These are phyloP conservation scores for Saccharum spontaneum DNA, from an alignment of 176 grass and related monocot species.

Conservation along the genomic window DNA sequence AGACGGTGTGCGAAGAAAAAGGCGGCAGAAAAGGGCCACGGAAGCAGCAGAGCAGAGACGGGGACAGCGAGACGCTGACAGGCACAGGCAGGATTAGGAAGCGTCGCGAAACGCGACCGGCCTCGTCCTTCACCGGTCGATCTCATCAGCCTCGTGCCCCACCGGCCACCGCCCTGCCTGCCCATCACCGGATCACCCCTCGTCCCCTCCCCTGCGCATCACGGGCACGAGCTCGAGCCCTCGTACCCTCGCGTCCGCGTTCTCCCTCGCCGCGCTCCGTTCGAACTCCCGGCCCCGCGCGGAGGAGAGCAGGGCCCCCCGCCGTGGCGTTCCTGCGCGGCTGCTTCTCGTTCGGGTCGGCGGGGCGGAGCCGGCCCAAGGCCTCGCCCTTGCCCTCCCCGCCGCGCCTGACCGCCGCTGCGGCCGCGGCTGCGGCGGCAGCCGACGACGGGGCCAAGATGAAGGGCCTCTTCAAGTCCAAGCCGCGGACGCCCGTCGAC, in stretches of 20 bases:
- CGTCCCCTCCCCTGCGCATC: conserved; percentile 6
- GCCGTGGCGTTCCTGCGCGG: conserved; percentile 50
- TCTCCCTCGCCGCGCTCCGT: neutral
- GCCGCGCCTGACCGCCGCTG: conserved; percentile 24
- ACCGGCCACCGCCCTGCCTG: neutral
- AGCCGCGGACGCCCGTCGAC: conserved; percentile 76
- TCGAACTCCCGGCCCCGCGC: neutral
- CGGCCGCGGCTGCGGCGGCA: conserved; percentile 7
- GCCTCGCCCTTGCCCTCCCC: conserved; percentile 49
- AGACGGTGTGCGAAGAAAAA: neutral
- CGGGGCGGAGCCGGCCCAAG: conserved; percentile 42
- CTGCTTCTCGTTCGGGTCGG: conserved; percentile 61
- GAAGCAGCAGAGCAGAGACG: neutral
- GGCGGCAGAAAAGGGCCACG: neutral
- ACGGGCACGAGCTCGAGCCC: neutral
- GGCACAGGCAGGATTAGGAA: conserved; percentile 23
- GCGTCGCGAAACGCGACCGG: conserved; percentile 40
- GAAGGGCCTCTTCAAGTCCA: conserved; percentile 96
- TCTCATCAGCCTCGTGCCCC: conserved; percentile 3
- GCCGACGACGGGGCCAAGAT: conserved; percentile 57
- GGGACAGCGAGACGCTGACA: conserved; percentile 9
- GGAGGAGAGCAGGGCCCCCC: conserved; percentile 12
- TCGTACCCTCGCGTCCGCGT: neutral
- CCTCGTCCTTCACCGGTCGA: conserved; percentile 37
- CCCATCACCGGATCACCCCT: neutral